Evolutionary conservation across 2,329 filamentous ascomycete species (phyloP), one percentile per base, ranked within the genome.

Genomic region (Alternaria burnsii): DNA sequence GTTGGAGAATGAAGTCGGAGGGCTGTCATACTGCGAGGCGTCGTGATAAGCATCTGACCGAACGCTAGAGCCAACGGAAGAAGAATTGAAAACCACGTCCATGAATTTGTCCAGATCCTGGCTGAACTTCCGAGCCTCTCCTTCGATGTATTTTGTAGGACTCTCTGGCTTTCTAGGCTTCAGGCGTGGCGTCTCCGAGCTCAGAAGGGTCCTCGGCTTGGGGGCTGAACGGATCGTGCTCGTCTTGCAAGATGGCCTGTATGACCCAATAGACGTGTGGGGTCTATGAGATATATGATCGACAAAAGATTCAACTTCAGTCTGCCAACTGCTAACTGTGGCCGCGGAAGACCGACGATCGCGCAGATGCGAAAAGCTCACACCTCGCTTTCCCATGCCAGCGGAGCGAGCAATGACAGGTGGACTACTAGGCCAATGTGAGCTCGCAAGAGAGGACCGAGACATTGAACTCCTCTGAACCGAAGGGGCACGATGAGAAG

Each of bases 41-140:
- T 67, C 59, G 18, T 61, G 59, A 34, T 61, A 66, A 47, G 26
- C 41, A 43, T 63, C 64, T 10, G 80, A 78, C 3, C 80, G 80
- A 26, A 79, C 77, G 52, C 83, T 87, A 2, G 86, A 85, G 44
- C 82, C 82, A 22, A 85, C 78, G 0, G 84, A 89, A 55, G 81
- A 85, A 68, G 90, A 88, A 73, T 92, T 94, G 81, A 98, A 97
- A 1, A 94, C 94, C 71, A 95, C 92, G 72, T 98, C 94, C 72
- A 94, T 96, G 59, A 95, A 92, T 77, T 93, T 92, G 51, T 93
- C 92, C 62, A 97, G 89, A 70, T 93, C 93, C 70, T 87, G 88
- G 69, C 93, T 97, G 58, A 96, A 90, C 69, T 94, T 90, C 7
- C 92, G 86, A 55, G 95, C 86, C 74, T 97, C 94, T 59, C 93